phyloP scores from a whole-genome alignment of 306 rosid species.

The Sesbania bispinosa region DNA sequence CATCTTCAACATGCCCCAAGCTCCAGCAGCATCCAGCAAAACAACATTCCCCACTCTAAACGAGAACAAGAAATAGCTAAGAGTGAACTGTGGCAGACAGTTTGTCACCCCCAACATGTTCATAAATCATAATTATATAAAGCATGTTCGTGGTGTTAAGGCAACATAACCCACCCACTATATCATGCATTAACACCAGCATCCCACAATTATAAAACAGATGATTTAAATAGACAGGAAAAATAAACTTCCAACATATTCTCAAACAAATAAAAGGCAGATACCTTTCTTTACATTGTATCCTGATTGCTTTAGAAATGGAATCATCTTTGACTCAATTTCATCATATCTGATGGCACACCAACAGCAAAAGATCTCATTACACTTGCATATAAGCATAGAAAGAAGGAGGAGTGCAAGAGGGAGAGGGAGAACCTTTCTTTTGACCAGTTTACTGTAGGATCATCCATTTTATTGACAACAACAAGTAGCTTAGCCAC shows the following conservation, averaged over 20 bases:
- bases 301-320: slow-evolving; percentile 81
- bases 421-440: slow-evolving; percentile 57
- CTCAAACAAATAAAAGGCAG: neutral
- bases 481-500: slow-evolving; percentile 88
- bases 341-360: slow-evolving; percentile 74
- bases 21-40: slow-evolving; percentile 10
- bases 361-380: neutral
- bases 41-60: slow-evolving; percentile 11
- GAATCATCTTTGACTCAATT: slow-evolving; percentile 85
- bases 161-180: neutral
- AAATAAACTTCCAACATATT: neutral
- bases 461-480: slow-evolving; percentile 96
- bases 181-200: slow-evolving; percentile 9
- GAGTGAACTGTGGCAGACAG: slow-evolving; percentile 7
- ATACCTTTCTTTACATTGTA: slow-evolving; percentile 96
- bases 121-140: neutral
- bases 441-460: slow-evolving; percentile 93
- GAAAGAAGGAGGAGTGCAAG: neutral
- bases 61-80: slow-evolving; percentile 1
- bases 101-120: neutral
- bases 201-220: neutral
- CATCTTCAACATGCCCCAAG: slow-evolving; percentile 1
- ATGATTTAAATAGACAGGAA: neutral
- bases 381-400: neutral
- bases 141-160: neutral